Conservation (phyloP, 2,329 filamentous ascomycete species). For the Chaetomium sp. region DNA sequence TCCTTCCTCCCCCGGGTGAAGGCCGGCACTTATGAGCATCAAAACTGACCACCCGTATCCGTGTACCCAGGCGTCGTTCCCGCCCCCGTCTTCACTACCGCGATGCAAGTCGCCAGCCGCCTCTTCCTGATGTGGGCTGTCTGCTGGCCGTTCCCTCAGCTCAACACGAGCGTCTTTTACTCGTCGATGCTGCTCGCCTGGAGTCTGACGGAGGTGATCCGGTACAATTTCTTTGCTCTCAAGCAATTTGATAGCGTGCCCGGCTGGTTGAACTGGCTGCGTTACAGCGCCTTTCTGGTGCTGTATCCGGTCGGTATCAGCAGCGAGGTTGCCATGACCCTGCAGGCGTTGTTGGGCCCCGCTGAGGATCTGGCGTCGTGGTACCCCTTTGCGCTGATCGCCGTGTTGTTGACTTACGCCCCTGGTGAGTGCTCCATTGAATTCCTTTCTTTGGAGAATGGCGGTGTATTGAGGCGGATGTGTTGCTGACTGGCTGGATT, state of each 20-base stretch:
- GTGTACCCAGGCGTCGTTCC: conserved; percentile 54
- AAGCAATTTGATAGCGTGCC: conserved; percentile 58
- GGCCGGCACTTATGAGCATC: not conserved
- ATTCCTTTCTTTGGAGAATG: not conserved
- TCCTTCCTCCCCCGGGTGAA: not conserved
- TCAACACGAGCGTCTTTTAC: conserved; percentile 58
- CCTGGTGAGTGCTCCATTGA: conserved; percentile 53
- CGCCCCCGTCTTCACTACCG: conserved; percentile 75
- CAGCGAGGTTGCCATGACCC: conserved; percentile 80
- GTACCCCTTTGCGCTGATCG: conserved; percentile 55
- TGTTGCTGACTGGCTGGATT: conserved; percentile 2
- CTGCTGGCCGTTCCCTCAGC: conserved; percentile 64
- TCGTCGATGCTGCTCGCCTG: conserved; percentile 78
- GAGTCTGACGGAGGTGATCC: conserved; percentile 84
- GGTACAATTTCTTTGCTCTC: conserved; percentile 86
- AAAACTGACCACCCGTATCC: not conserved
- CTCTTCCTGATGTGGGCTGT: conserved; percentile 86
- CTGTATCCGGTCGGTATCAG: conserved; percentile 88
- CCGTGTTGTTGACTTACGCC: conserved; percentile 67
- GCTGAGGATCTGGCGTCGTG: conserved; percentile 41
- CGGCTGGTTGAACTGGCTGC: conserved; percentile 64
- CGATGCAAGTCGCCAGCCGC: conserved; percentile 83
- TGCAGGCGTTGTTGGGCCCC: conserved; percentile 54
- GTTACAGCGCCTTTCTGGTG: conserved; percentile 89
- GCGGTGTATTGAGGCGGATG: not conserved